phyloP scores from a whole-genome alignment of 2,329 filamentous ascomycete species.

The Byssochlamys sp. region DNA sequence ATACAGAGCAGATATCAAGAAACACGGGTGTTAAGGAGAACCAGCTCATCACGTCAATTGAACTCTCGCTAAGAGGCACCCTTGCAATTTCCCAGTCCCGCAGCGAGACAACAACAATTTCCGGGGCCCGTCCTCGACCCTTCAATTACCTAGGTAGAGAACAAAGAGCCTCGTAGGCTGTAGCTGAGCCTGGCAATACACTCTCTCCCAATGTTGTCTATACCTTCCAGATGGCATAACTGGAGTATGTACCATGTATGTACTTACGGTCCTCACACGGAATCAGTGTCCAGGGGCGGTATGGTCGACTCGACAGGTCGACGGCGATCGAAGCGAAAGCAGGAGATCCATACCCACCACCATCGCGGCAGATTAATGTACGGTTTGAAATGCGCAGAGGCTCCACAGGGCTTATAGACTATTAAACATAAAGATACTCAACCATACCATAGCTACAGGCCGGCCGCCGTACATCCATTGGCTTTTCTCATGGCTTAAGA shows the following conservation, averaged over 20 bases:
- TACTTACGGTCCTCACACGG: not conserved
- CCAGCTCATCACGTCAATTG: not conserved
- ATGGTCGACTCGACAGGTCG: not conserved
- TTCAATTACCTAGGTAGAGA: not conserved
- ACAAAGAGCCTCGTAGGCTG: not conserved
- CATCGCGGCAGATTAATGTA: not conserved
- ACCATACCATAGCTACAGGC: too few species aligned
- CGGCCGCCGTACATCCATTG: too few species aligned
- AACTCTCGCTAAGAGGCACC: not conserved
- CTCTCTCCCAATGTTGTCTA: not conserved
- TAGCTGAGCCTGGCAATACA: not conserved
- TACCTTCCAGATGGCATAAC: not conserved
- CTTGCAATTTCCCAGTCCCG: not conserved
- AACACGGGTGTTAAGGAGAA: not conserved
- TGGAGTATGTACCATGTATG: not conserved
- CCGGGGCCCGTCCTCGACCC: not conserved
- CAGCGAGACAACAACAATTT: not conserved
- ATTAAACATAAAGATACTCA: not conserved
- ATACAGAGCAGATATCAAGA: not conserved
- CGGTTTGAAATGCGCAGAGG: not conserved
- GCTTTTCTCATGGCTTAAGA: too few species aligned
- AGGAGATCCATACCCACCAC: not conserved
- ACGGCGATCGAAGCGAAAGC: not conserved
- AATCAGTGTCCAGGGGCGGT: not conserved
- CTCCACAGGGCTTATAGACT: not conserved